A percentile compares a stretch with the other conserved stretches of the same genome.
Evolutionary conservation across 805 yeast genomes (phyloP).

Genomic region (Cyberlindnera japonica): DNA sequence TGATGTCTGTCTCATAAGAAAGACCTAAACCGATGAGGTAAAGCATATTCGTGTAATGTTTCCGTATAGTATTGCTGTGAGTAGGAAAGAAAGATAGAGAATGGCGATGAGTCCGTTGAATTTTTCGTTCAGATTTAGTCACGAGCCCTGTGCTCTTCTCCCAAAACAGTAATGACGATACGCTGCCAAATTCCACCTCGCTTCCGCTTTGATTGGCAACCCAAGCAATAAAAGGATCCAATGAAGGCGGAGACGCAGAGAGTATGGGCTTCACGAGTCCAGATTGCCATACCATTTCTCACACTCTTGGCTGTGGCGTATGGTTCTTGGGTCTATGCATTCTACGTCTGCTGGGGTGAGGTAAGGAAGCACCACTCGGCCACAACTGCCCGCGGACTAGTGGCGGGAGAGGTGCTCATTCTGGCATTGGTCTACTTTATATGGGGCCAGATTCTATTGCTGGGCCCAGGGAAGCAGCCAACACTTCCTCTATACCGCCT

Average conservation of each 20-base stretch:
- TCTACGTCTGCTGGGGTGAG: constrained; percentile 30
- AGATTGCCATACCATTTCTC: constrained; percentile 9
- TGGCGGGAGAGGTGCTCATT: constrained; percentile 30
- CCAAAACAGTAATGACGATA: background rate
- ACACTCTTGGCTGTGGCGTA: constrained; percentile 15
- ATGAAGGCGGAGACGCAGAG: constrained; percentile 1
- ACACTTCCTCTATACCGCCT: constrained; percentile 35
- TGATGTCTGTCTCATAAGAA: constrained; percentile 83
- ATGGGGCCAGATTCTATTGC: constrained; percentile 43
- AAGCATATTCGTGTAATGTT: too few relatives aligned
- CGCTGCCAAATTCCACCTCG: too few relatives aligned
- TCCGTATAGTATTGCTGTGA: background rate
- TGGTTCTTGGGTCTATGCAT: constrained; percentile 25
- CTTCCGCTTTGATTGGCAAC: background rate
- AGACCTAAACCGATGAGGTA: constrained; percentile 90
- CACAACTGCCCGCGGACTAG: constrained; percentile 31
- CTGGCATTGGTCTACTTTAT: constrained; percentile 26
- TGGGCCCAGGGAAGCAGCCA: constrained; percentile 60
- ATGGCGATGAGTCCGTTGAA: constrained; percentile 1
- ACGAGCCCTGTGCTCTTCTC: background rate
- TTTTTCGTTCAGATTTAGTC: background rate
- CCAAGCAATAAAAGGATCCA: background rate
- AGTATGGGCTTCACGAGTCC: background rate
- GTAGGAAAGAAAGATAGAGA: background rate
- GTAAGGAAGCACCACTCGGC: constrained; percentile 25